Base-by-base conservation (phyloP, 2,329 filamentous ascomycete species). In the Phialophora tarda region DNA sequence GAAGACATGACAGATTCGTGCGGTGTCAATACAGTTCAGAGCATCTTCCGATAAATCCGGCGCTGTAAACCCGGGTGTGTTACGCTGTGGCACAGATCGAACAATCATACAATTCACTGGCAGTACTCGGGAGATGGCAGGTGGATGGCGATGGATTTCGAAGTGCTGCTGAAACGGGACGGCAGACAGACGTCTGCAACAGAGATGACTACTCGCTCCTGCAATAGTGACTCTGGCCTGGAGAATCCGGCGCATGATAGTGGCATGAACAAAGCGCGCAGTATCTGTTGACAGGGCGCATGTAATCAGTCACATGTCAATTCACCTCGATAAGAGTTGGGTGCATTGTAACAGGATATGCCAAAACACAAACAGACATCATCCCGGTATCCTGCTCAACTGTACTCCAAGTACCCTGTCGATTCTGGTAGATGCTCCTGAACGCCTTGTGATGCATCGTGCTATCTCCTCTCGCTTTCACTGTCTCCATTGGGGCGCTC, bases 381-480 rank as follows among this genome's bases (percentile, higher is more conserved):
- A 44, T 21, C 17, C 38, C 38, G 38, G 17, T 44, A n/a, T 44
- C 38, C 38, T 44, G 4, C 38, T n/a, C 17, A 21, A 44, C 17
- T n/a, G 17, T n/a, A 8, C 14, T 21, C 17, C 38, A 44, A 3
- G 5, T 51, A 51, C 1, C 24, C 48, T 21, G 10, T 17, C 48
- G 5, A 51, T 12, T 21, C 48, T 23, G 3, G 12, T 4, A 5
- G 21, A 51, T 28, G 24, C 48, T 51, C 48, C 48, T 51, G 23
- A 24, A 51, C 48, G n/a, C 48, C 48, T 51, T 8, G 48, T 26
- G 48, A 51, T 51, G 48, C 48, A 26, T 51, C 48, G 4, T 26
- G 21, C 17, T 17, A 51, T 8, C 12, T 17, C 48, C 21, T 26
- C 23, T 28, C 48, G 21, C 21, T 14, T 17, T 44, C 38, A 7